A percentile compares a stretch with the other conserved stretches of the same genome.
phyloP scores from a whole-genome alignment of 176 grass and related monocot genomes.

The Areca catechu region DNA sequence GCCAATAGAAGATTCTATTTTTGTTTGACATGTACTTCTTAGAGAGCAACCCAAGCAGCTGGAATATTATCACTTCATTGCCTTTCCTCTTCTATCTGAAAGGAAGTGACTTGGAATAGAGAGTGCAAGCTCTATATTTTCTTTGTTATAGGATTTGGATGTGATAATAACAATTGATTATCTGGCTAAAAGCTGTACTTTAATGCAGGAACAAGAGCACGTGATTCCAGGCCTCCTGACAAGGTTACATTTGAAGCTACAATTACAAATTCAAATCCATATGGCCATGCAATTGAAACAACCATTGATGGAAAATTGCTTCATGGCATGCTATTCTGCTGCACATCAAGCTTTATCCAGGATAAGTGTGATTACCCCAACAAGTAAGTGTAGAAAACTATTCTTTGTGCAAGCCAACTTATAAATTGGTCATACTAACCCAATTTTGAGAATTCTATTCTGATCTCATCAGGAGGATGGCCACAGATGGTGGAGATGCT shows the following conservation, averaged over 20 bases:
- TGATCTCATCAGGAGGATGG: neutral
- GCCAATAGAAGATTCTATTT: too few relatives aligned
- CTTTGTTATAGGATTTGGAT: neutral
- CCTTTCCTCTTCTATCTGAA: too few relatives aligned
- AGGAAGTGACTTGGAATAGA: too few relatives aligned
- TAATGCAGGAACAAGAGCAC: neutral
- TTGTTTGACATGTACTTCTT: too few relatives aligned
- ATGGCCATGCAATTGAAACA: constrained; percentile 23
- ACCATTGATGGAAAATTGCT: constrained; percentile 20
- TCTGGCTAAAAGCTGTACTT: neutral
- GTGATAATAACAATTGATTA: neutral
- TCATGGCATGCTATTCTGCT: constrained; percentile 23
- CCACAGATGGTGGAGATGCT: neutral
- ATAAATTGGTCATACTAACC: neutral
- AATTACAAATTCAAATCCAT: constrained; percentile 13
- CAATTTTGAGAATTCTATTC: neutral
- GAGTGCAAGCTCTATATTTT: neutral
- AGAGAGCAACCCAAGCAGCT: too few relatives aligned
- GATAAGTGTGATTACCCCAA: constrained; percentile 5
- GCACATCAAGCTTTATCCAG: constrained; percentile 8
- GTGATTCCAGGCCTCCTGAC: constrained; percentile 2
- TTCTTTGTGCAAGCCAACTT: neutral
- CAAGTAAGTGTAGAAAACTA: constrained; percentile 1
- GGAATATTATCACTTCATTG: too few relatives aligned
- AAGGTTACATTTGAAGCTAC: constrained; percentile 16